Conservation (phyloP, 148 eudicot species). For the Fagopyrum esculentum region DNA sequence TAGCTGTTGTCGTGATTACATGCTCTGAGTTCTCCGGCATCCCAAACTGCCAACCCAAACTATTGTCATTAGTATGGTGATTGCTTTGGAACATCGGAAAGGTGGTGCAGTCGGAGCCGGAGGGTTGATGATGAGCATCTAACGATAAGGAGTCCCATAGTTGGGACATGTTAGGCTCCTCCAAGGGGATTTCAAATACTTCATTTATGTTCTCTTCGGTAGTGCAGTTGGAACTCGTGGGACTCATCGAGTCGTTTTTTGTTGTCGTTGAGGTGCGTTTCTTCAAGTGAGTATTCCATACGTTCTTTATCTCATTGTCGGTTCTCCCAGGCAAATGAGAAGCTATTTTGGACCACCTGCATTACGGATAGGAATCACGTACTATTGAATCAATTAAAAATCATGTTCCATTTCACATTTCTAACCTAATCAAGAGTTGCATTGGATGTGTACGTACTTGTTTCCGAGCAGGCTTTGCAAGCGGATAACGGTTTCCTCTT, state of each 20-base stretch:
- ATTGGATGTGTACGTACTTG: constrained; percentile 22
- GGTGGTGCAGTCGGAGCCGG: neutral
- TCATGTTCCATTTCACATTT: too few relatives aligned
- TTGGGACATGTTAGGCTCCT: constrained; percentile 2
- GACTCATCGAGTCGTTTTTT: neutral
- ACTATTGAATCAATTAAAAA: too few relatives aligned
- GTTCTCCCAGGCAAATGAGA: constrained; percentile 86
- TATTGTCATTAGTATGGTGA: neutral
- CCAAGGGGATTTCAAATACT: neutral
- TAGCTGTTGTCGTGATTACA: neutral
- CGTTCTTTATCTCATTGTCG: constrained; percentile 90
- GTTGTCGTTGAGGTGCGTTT: constrained; percentile 28
- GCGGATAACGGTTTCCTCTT: constrained; percentile 40
- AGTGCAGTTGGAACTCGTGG: neutral
- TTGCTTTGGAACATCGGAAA: neutral
- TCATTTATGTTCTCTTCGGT: neutral
- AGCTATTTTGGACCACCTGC: constrained; percentile 94
- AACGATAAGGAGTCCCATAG: neutral
- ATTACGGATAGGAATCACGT: too few relatives aligned
- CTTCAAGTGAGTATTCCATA: constrained; percentile 95
- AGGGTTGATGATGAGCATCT: neutral
- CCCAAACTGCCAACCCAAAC: neutral
- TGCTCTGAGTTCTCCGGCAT: neutral
- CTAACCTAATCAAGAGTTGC: too few relatives aligned
- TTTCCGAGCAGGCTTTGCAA: constrained; percentile 40